Base-by-base conservation (phyloP, 2,329 filamentous ascomycete genomes). In the Alternaria viburni region DNA sequence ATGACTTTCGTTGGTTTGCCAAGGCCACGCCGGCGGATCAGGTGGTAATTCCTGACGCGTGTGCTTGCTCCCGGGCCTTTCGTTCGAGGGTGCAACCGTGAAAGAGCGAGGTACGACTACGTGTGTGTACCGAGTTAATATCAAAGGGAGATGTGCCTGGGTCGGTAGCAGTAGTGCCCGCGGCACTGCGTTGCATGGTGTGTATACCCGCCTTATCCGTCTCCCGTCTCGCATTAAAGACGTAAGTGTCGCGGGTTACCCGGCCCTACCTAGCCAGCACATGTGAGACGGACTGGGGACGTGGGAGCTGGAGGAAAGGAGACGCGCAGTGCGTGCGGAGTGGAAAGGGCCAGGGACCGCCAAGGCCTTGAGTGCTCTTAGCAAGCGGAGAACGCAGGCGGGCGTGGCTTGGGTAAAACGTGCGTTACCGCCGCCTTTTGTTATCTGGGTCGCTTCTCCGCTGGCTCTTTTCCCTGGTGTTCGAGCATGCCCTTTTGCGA, bases 281-380 rank as follows among this genome's bases (percentile, higher is more conserved):
- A 52, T n/a, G 49, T 52, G 30, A 52, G 49, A 52, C 49, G 30
- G 15, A 17, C 30, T 41, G 49, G 30, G 30, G 49, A 15, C 49
- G 49, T 36, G 49, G 28, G 49, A 54, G 52, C 25, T 28, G 51
- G 36, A 51, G 36, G 41, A 51, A 36, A 46, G 25, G 9, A 43
- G 54, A 56, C 54, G 43, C 44, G 46, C 52, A 61, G 36, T 41
- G 45, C 25, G 51, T 26, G 59, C 46, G 46, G 59, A 57, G 59
- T 44, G 54, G 54, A 51, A 57, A 57, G 54, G 26, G 52, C 41
- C 54, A 57, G 49, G 36, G 54, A 28, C 26, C 26, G 59, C 59
- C 59, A 61, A 61, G 59, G 54, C 54, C 49, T 61, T 61, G 59
- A 61, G 54, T 41, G 32, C 46, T 61, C 59, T 61, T 61, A 61